Conservation (phyloP, 768 basidiomycete species). For the Gloeopeniophorella convolvens region DNA sequence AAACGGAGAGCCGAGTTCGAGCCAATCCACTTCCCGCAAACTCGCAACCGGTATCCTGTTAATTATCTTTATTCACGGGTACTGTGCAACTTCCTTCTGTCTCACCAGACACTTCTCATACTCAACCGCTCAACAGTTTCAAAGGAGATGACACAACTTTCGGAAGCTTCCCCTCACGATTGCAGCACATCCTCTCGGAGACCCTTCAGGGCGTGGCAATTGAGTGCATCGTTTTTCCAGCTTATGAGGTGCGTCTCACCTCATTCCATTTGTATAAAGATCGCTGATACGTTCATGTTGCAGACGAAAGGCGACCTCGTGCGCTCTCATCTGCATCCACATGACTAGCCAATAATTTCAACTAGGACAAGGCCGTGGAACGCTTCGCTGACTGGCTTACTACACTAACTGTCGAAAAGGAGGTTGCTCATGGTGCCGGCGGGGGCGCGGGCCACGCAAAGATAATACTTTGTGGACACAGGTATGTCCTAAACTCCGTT, state of each 20-base stretch:
- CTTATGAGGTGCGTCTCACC: slow-evolving; percentile 61
- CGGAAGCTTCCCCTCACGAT: slow-evolving; percentile 65
- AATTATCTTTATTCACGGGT: slow-evolving; percentile 78
- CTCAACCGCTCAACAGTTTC: slow-evolving; percentile 32
- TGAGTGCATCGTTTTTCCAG: slow-evolving; percentile 80
- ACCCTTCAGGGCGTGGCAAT: slow-evolving; percentile 49
- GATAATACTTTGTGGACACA: slow-evolving; percentile 86
- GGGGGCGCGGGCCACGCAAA: slow-evolving; percentile 68
- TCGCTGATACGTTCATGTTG: background rate
- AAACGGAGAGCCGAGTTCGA: slow-evolving; percentile 1
- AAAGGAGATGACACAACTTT: slow-evolving; percentile 68
- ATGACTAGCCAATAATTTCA: background rate
- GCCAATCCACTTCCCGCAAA: slow-evolving; percentile 18
- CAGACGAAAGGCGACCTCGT: slow-evolving; percentile 91
- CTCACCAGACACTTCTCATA: background rate
- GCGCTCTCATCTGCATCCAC: slow-evolving; percentile 24
- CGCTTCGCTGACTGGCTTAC: slow-evolving; percentile 92
- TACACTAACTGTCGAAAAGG: slow-evolving; percentile 77
- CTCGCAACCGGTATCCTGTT: slow-evolving; percentile 55
- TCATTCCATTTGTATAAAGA: background rate
- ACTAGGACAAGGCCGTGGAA: slow-evolving; percentile 48
- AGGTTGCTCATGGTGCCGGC: slow-evolving; percentile 67
- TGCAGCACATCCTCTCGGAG: slow-evolving; percentile 70
- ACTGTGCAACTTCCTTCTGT: slow-evolving; percentile 24
- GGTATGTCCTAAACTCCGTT: slow-evolving; percentile 35